phyloP scores from a whole-genome alignment of 2,329 filamentous ascomycete genomes.

The Aspergillus aculeatinus region DNA sequence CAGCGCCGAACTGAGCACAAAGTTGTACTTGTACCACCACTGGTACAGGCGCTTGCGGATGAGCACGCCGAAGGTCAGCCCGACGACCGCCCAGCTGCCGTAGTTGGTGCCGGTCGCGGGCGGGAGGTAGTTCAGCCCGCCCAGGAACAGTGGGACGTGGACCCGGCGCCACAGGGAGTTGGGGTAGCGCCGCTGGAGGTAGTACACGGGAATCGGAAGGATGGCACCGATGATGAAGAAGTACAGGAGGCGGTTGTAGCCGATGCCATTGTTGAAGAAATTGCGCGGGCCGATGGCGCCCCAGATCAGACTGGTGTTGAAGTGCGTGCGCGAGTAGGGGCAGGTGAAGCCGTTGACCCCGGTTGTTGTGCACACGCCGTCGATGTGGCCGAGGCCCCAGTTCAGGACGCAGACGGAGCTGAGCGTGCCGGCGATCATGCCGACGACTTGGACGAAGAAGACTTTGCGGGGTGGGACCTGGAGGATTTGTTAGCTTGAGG shows the following conservation, averaged over 20 bases:
- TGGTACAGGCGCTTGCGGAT: conserved; percentile 60
- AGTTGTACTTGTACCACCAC: conserved; percentile 75
- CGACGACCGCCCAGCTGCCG: conserved; percentile 65
- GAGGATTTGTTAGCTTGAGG: conserved; percentile 24
- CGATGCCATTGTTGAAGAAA: conserved; percentile 60
- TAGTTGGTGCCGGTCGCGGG: conserved; percentile 68
- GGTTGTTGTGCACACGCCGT: conserved; percentile 52
- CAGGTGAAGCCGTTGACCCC: conserved; percentile 58
- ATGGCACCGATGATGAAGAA: conserved; percentile 67
- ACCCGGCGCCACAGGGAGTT: conserved; percentile 20
- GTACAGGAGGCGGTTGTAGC: conserved; percentile 63
- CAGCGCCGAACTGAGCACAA: conserved; percentile 66
- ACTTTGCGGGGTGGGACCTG: conserved; percentile 45
- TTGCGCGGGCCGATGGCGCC: conserved; percentile 67
- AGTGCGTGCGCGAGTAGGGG: conserved; percentile 57
- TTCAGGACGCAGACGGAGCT: conserved; percentile 47
- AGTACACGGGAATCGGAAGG: conserved; percentile 58
- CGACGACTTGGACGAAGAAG: conserved; percentile 50
- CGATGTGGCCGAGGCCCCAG: conserved; percentile 46
- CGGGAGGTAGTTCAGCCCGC: conserved; percentile 46
- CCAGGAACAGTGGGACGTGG: conserved; percentile 17
- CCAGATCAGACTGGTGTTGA: conserved; percentile 68
- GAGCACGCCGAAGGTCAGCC: conserved; percentile 63
- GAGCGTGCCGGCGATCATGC: conserved; percentile 47
- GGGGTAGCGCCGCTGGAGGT: conserved; percentile 59